Base-by-base conservation (phyloP, 257 asterid genomes). In the Scutellaria barbata region DNA sequence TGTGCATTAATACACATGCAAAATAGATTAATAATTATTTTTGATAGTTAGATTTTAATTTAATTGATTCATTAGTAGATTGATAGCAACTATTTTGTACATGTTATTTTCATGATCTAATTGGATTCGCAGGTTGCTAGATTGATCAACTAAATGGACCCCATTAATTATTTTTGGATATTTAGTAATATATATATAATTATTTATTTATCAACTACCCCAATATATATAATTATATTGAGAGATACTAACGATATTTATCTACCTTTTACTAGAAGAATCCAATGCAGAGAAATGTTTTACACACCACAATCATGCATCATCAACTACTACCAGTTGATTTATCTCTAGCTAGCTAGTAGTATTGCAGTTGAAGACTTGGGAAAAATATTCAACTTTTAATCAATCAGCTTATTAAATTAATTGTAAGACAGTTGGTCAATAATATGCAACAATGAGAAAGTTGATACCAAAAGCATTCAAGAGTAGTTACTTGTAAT, bases 131-230 rank as follows among this genome's bases (percentile, higher is more conserved):
- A 56, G 70, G 77, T 58, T 64, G 65, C 58, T 0, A 47, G 69
- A 47, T 64, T 47, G 69, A 56, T 71, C 58, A 63, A 33, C 10
- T 43, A 41, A 7, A 61, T 37, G 33, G 79, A 57, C 68, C 71
- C 25, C 69, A 56, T 5, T 17, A 39, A 74, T 46, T 63, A 79
- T 64, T 63, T 20, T 39, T 43, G 35, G 46, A 55, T 64, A 37
- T 63, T 43, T 12, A 2, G 18, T 0, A 5, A 48, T 14, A 2
- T 30, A 30, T 17, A 52, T 52, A 6, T 52, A 16, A 17, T 6
- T 45, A 25, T 61, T 45, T 64, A 30, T 56, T 10, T n/a, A 43
- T 37, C 63, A 77, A 46, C 77, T 43, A 74, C 71, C 53, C 69
- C 55, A 13, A 46, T 10, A n/a, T n/a, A n/a, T n/a, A 46, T 9